phyloP scores from a whole-genome alignment of 257 asterid genomes.

The Anisodus tanguticus region DNA sequence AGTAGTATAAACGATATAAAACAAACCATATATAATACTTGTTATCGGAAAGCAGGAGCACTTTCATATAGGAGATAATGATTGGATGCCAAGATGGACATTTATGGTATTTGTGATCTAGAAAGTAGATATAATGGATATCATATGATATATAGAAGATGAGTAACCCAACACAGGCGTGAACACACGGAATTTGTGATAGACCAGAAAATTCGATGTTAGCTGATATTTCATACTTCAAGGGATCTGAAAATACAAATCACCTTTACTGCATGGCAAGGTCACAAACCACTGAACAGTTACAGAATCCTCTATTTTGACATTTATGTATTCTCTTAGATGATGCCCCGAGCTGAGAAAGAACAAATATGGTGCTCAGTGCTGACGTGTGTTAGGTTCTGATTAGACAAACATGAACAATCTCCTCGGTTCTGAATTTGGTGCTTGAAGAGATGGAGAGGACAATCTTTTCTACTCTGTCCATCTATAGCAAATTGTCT shows the following conservation, averaged over 20 bases:
- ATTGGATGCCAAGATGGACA: conserved; percentile 19
- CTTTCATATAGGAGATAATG: conserved; percentile 3
- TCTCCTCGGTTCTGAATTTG: neutral
- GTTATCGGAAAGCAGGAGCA: neutral
- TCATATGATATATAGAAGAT: neutral
- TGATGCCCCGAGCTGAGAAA: neutral
- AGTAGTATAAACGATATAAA: neutral
- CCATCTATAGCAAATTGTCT: conserved; percentile 18
- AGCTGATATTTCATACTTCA: neutral
- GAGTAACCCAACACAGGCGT: neutral
- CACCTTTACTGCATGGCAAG: conserved; percentile 8
- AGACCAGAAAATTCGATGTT: neutral
- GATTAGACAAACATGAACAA: neutral
- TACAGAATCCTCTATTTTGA: neutral
- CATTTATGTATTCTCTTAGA: neutral
- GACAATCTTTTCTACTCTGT: neutral
- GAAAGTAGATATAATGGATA: neutral
- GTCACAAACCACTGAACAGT: conserved; percentile 8
- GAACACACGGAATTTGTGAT: neutral
- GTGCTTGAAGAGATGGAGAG: conserved; percentile 5
- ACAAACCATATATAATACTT: neutral
- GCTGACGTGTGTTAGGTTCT: neutral
- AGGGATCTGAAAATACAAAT: conserved; percentile 1
- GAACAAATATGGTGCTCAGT: neutral
- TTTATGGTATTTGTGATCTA: conserved; percentile 3